Evolutionary conservation across 2,329 filamentous ascomycete species (phyloP).

Genomic region (Ascochyta koolunga): DNA sequence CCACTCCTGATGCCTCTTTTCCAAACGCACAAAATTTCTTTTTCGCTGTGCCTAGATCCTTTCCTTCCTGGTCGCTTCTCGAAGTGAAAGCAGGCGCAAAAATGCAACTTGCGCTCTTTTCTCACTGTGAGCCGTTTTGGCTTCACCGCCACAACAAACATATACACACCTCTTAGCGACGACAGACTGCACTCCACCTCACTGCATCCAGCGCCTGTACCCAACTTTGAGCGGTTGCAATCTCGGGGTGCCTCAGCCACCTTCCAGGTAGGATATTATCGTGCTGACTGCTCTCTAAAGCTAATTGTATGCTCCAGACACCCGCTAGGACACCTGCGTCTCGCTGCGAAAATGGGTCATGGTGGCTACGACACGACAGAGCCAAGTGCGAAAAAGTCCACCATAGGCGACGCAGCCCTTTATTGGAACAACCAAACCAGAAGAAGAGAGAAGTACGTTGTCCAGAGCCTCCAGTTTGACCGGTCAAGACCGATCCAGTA

Average conservation of each 20-base stretch:
- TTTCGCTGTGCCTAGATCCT: background rate
- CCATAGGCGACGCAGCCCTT: conserved; percentile 5
- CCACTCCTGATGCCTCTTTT: background rate
- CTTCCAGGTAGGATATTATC: background rate
- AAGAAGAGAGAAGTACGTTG: conserved; percentile 10
- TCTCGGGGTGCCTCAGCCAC: no score
- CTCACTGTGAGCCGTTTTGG: background rate
- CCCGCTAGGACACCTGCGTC: background rate
- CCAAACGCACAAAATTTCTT: background rate
- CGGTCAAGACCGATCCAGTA: background rate
- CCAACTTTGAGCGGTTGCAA: background rate
- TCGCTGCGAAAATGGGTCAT: conserved; percentile 21
- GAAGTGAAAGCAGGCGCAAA: background rate
- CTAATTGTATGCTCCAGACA: background rate
- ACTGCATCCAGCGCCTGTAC: background rate
- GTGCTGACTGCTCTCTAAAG: background rate
- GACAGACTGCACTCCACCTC: background rate
- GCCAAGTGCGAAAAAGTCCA: conserved; percentile 1
- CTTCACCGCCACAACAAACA: conserved; percentile 1
- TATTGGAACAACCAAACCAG: background rate
- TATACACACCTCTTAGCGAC: background rate
- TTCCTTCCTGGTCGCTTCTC: no score
- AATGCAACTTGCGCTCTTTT: background rate
- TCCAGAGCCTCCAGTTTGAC: background rate
- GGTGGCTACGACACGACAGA: conserved; percentile 27